phyloP scores from a whole-genome alignment of 768 basidiomycete species.

The Tulasnella sp. region DNA sequence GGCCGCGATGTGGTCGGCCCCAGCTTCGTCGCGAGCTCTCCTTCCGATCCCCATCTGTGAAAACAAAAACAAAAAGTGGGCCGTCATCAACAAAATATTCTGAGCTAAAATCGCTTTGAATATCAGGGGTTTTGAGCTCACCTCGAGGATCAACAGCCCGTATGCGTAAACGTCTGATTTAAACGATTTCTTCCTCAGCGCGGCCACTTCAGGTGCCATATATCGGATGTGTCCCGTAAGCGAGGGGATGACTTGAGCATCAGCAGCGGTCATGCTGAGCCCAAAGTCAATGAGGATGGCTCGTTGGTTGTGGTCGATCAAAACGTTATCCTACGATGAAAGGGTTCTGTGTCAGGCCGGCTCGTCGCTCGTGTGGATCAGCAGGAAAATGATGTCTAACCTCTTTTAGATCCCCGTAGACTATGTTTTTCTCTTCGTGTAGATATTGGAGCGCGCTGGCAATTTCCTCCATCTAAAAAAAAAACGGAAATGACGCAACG shows the following conservation, averaged over 20 bases:
- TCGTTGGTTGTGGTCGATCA: constrained; percentile 4
- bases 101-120: too few species aligned
- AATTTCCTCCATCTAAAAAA: not conserved
- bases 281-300: constrained; percentile 17
- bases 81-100: too few species aligned
- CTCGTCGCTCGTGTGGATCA: too few species aligned
- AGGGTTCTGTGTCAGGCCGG: not conserved
- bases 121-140: too few species aligned
- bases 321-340: not conserved
- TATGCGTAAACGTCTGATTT: not conserved
- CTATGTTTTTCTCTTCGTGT: not conserved
- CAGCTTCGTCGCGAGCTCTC: not conserved
- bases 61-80: too few species aligned
- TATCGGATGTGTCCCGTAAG: not conserved
- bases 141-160: not conserved
- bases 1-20: not conserved
- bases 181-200: not conserved
- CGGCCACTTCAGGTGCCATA: not conserved
- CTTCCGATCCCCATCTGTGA: not conserved
- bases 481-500: not conserved
- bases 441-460: not conserved
- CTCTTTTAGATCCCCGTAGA: constrained; percentile 12
- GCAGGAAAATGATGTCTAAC: not conserved
- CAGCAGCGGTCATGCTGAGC: not conserved
- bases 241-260: not conserved